phyloP scores from a whole-genome alignment of 1,139 yeast genomes.

The Suhomyces maxii region DNA sequence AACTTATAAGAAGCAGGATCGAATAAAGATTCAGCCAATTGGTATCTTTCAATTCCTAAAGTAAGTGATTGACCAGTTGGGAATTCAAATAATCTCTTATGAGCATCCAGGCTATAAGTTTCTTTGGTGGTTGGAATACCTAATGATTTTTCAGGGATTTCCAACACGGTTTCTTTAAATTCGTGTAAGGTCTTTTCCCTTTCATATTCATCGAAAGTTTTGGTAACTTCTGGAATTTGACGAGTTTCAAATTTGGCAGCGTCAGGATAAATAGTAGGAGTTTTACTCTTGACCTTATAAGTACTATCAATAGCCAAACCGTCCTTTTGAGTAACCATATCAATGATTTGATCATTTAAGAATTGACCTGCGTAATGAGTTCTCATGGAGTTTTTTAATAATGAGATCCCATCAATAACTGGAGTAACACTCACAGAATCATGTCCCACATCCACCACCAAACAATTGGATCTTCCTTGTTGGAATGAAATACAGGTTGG shows the following conservation, averaged over 20 bases:
- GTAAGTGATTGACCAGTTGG: conserved; percentile 61
- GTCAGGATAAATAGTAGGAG: conserved; percentile 34
- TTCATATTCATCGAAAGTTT: conserved; percentile 40
- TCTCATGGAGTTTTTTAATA: conserved; percentile 68
- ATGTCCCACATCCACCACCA: conserved; percentile 92
- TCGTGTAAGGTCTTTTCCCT: conserved; percentile 48
- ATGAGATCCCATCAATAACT: conserved; percentile 87
- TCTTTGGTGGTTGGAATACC: conserved; percentile 26
- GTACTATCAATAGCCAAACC: conserved; percentile 21
- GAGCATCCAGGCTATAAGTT: conserved; percentile 30
- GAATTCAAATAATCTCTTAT: conserved; percentile 67
- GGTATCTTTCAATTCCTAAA: conserved; percentile 57
- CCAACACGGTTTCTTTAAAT: conserved; percentile 65
- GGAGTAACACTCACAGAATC: conserved; percentile 85
- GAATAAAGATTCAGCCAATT: conserved; percentile 74
- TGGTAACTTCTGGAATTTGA: conserved; percentile 35
- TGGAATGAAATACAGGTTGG: conserved; percentile 94
- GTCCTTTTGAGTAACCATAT: conserved; percentile 22
- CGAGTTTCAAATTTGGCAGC: conserved; percentile 31
- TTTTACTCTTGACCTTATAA: conserved; percentile 21
- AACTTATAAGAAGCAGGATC: conserved; percentile 53
- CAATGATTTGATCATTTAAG: conserved; percentile 47
- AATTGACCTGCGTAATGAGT: conserved; percentile 68
- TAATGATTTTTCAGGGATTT: conserved; percentile 49
- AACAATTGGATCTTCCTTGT: conserved; percentile 88